phyloP scores from a whole-genome alignment of 352 stramenopile genomes.

The Phytopythium mirpurense region DNA sequence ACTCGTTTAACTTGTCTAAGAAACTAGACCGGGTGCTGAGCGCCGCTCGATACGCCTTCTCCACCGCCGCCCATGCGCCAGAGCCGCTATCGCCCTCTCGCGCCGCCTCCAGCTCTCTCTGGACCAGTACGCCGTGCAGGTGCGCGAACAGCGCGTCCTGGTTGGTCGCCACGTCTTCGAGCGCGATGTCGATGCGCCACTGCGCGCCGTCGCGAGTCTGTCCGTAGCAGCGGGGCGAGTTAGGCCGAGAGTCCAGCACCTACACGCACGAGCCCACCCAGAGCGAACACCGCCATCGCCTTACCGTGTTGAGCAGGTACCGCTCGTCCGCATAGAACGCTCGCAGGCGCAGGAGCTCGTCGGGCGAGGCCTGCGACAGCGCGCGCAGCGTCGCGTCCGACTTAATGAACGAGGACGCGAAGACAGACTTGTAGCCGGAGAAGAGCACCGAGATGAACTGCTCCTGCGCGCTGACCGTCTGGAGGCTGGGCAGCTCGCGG shows the following conservation, averaged over 20 bases:
- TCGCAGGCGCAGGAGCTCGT: conserved; percentile 34
- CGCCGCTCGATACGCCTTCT: conserved; percentile 26
- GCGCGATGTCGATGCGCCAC: conserved; percentile 37
- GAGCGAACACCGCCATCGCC: neutral
- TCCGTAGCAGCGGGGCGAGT: no score
- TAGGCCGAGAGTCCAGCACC: no score
- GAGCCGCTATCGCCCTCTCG: neutral
- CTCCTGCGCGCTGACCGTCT: conserved; percentile 37
- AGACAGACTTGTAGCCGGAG: conserved; percentile 46
- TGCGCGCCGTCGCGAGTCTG: conserved; percentile 3
- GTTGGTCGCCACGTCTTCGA: conserved; percentile 41
- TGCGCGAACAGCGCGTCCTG: conserved; percentile 39
- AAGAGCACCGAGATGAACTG: conserved; percentile 53
- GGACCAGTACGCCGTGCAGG: conserved; percentile 49
- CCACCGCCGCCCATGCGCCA: conserved; percentile 18
- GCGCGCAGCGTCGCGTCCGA: conserved; percentile 40
- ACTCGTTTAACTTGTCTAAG: conserved; percentile 31
- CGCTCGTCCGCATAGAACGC: conserved; percentile 38
- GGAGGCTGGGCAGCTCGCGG: conserved; percentile 16
- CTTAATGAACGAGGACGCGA: conserved; percentile 36
- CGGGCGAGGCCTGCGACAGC: conserved; percentile 28
- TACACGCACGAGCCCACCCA: no score
- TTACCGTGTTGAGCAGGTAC: conserved; percentile 55
- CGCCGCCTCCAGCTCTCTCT: conserved; percentile 26
- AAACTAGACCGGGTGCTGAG: conserved; percentile 10